These are phyloP conservation scores for Saussurea involucrata DNA, from an alignment of 129 eudicot species.

Conservation along the genomic window DNA sequence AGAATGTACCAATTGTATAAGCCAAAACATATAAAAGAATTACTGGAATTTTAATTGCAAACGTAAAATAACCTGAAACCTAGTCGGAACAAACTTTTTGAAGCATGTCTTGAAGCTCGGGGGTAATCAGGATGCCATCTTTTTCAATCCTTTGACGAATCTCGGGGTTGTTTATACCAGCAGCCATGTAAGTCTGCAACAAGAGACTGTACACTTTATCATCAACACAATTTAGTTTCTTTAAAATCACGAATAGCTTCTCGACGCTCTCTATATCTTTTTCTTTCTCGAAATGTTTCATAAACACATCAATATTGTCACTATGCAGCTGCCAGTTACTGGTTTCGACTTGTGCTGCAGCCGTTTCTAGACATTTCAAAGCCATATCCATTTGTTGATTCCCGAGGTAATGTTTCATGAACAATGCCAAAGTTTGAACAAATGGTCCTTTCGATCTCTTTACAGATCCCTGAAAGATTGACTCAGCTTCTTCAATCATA, in stretches of 20 bases:
- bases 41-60: background rate
- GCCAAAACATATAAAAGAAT: background rate
- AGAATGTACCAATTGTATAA: background rate
- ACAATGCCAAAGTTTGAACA: conserved; percentile 28
- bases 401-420: conserved; percentile 32
- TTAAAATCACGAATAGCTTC: conserved; percentile 42
- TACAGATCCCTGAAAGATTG: conserved; percentile 27
- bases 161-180: conserved; percentile 33
- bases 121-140: conserved; percentile 40
- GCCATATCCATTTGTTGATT: conserved; percentile 39
- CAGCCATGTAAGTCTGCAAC: conserved; percentile 50
- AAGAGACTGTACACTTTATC: conserved; percentile 37
- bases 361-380: conserved; percentile 44
- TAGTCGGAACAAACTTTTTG: conserved; percentile 38
- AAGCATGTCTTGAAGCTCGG: conserved; percentile 51
- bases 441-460: conserved; percentile 41
- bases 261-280: conserved; percentile 56
- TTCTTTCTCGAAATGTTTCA: conserved; percentile 39
- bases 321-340: conserved; percentile 32
- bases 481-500: conserved; percentile 66
- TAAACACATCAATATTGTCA: conserved; percentile 29
- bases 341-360: conserved; percentile 26
- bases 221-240: conserved; percentile 45
- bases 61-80: background rate
- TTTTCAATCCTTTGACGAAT: conserved; percentile 51